Percentiles rank a stretch among this genome's conserved stretches.
Evolutionary conservation across 2,329 filamentous ascomycete species (phyloP).

Genomic region (Penicillium sp.): DNA sequence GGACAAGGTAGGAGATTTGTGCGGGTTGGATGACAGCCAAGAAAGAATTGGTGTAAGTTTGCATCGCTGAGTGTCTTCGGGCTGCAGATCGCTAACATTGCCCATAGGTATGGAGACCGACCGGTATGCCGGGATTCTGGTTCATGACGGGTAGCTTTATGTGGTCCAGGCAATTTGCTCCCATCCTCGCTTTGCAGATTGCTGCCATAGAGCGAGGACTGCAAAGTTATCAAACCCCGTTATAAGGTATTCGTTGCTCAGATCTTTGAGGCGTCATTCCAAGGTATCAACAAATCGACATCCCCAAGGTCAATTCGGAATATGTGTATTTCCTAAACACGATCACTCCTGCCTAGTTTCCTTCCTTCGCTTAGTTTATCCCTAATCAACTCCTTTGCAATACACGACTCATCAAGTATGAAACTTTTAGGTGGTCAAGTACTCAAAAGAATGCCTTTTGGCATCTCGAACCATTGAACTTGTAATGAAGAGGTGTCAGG

Average conservation of each 20-base stretch:
- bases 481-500: too few relatives aligned
- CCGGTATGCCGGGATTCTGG: slow-evolving; percentile 7
- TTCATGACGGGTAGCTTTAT: slow-evolving; percentile 6
- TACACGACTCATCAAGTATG: too few relatives aligned
- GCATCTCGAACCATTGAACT: too few relatives aligned
- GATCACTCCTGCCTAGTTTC: too few relatives aligned
- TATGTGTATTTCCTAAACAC: too few relatives aligned
- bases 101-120: slow-evolving; percentile 3
- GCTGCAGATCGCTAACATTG: neutral
- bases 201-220: slow-evolving; percentile 4
- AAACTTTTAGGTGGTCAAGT: too few relatives aligned
- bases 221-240: neutral
- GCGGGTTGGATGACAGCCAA: slow-evolving; percentile 1
- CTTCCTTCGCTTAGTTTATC: too few relatives aligned
- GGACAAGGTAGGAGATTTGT: slow-evolving; percentile 1
- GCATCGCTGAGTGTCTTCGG: neutral
- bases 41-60: slow-evolving; percentile 5
- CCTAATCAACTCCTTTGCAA: too few relatives aligned
- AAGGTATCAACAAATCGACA: too few relatives aligned
- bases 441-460: too few relatives aligned
- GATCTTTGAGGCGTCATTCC: too few relatives aligned
- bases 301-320: too few relatives aligned
- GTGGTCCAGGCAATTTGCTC: slow-evolving; percentile 8
- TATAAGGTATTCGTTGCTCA: neutral
- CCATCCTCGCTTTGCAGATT: slow-evolving; percentile 4